Conservation (phyloP, 2,329 filamentous ascomycete species). For the Paramyrothecium roridum region DNA sequence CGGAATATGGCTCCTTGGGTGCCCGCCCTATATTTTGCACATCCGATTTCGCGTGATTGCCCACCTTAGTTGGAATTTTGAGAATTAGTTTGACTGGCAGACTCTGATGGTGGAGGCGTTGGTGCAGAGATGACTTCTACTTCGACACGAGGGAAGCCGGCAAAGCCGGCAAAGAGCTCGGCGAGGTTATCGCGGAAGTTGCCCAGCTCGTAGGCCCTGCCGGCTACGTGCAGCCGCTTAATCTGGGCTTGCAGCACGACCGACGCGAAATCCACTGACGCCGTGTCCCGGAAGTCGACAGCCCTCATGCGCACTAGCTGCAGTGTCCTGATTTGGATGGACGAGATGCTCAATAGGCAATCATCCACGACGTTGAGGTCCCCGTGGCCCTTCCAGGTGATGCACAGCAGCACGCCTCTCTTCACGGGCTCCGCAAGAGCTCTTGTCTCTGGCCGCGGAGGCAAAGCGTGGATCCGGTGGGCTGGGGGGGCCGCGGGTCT, state of each 20-base stretch:
- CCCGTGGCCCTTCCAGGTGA: constrained; percentile 23
- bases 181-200: constrained; percentile 22
- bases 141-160: constrained; percentile 18
- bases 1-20: neutral
- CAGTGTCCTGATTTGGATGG: constrained; percentile 13
- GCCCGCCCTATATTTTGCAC: neutral
- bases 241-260: constrained; percentile 9
- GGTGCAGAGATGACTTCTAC: constrained; percentile 8
- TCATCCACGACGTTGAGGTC: constrained; percentile 24
- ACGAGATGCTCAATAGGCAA: constrained; percentile 29
- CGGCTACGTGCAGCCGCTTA: constrained; percentile 16
- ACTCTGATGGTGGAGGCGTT: neutral
- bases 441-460: neutral
- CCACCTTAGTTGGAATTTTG: neutral
- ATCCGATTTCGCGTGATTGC: neutral
- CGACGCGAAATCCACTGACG: constrained; percentile 1
- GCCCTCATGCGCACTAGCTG: constrained; percentile 14
- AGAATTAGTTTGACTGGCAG: neutral
- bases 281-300: constrained; percentile 6
- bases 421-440: neutral
- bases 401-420: constrained; percentile 16
- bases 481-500: neutral
- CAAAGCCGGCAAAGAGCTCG: constrained; percentile 12
- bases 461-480: neutral
- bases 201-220: constrained; percentile 17